Evolutionary conservation across 345 rosid species (phyloP).

Genomic region (Dipteronia sinensis): DNA sequence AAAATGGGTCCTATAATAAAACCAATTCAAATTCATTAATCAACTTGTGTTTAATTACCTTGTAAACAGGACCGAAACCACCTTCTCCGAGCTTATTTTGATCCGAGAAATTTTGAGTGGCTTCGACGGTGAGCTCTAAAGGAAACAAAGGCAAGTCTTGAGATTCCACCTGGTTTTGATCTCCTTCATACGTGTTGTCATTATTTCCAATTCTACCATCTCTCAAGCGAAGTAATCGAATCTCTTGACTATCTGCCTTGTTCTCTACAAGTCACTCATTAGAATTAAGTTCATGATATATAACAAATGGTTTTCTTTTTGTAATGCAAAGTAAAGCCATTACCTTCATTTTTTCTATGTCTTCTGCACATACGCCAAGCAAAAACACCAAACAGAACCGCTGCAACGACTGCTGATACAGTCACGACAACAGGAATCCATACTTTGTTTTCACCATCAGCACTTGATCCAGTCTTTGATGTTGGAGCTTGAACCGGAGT

Average conservation of each 20-base stretch:
- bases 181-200: neutral
- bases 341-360: neutral
- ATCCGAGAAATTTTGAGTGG: constrained; percentile 27
- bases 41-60: constrained; percentile 16
- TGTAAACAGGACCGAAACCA: constrained; percentile 46
- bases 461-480: neutral
- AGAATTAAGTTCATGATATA: neutral
- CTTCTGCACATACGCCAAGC: constrained; percentile 4
- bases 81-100: constrained; percentile 48
- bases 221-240: constrained; percentile 23
- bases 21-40: neutral
- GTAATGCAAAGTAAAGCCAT: neutral
- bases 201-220: neutral
- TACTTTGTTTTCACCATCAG: neutral
- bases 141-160: constrained; percentile 22
- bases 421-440: constrained; percentile 20
- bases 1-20: no score
- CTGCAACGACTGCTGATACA: neutral
- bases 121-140: constrained; percentile 15
- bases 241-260: constrained; percentile 16
- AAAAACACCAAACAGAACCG: neutral
- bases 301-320: neutral
- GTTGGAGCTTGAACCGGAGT: neutral
- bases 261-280: constrained; percentile 1
- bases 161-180: constrained; percentile 10